Evolutionary conservation across 345 rosid genomes (phyloP).

Genomic region (Gossypium thurberi): DNA sequence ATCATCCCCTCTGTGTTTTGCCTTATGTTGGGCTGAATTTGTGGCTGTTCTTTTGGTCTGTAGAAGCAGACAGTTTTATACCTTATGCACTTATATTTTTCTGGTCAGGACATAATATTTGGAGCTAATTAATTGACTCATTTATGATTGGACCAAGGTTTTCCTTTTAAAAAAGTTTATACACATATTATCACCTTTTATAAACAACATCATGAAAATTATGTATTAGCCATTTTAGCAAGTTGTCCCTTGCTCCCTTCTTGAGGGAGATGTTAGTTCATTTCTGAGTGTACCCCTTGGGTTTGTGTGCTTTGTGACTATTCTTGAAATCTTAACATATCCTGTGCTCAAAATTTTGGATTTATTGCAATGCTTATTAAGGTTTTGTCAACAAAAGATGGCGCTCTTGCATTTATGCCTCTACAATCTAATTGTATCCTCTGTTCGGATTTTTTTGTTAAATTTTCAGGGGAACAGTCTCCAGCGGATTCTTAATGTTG

Average conservation of each 20-base stretch:
- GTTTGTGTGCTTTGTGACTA: neutral
- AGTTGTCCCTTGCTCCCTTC: neutral
- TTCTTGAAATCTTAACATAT: neutral
- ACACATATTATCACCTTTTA: neutral
- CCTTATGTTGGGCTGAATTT: neutral
- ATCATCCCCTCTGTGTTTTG: neutral
- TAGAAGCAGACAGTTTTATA: neutral
- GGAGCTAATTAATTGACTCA: neutral
- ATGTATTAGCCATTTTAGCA: neutral
- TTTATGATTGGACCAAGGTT: neutral
- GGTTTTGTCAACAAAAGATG: neutral
- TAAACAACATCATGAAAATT: neutral
- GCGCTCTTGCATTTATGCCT: neutral
- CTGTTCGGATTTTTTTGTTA: conserved; percentile 11
- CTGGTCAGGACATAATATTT: neutral
- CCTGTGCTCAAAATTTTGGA: neutral
- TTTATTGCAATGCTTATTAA: neutral
- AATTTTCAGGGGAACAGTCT: conserved; percentile 66
- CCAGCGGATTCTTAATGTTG: conserved; percentile 69
- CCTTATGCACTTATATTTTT: no score
- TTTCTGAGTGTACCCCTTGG: neutral
- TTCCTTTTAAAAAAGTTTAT: neutral
- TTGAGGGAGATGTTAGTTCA: neutral
- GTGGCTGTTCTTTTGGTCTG: neutral
- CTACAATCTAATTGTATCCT: conserved; percentile 13